Evolutionary conservation across 305 asterid genomes (phyloP), one percentile per base, ranked within the genome.

Genomic region (Euphrasia arctica): DNA sequence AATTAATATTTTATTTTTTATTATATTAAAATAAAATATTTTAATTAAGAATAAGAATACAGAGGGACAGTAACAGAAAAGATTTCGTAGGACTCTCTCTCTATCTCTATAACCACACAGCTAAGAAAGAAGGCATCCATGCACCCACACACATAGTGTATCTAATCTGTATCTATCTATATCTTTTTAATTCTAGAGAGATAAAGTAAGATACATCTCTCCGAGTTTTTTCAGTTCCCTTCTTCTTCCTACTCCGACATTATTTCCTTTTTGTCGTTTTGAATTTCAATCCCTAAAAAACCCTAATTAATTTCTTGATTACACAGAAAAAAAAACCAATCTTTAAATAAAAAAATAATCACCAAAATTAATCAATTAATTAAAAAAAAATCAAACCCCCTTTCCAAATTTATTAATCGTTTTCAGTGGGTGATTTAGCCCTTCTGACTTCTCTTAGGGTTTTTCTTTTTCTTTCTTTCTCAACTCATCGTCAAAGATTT

Each of bases 361-460:
- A 31, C 12, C 13, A 4, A 47, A 47, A 47, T 47, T 34, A 49
- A n/a, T 43, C 4, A 29, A 29, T 29, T 29, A 29, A 29, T 29
- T 4, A 29, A 18, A 29, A 2, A 2, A 29, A 29, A 18, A 18
- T 43, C 14, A 59, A 54, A 22, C 9, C 61, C 22, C 22, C 54
- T 74, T 74, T 41, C 75, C 75, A 36, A 47, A 58, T 54, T 65
- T 56, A 74, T 32, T 57, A 47, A 43, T 47, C 29, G 41, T 61
- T 14, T 13, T 18, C 22, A 18, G 22, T 18, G 22, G 22, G 22
- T 42, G 43, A 11, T 42, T 49, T 3, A 51, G 71, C 49, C 74
- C 71, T 59, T 69, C 71, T 54, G 71, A 14, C 70, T 73, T 73
- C 68, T 64, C 2, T 47, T 59, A 64, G 74, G 78, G 65, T 60